phyloP scores from a whole-genome alignment of 2,329 filamentous ascomycete genomes.

The Xylariomycetidae sp. region DNA sequence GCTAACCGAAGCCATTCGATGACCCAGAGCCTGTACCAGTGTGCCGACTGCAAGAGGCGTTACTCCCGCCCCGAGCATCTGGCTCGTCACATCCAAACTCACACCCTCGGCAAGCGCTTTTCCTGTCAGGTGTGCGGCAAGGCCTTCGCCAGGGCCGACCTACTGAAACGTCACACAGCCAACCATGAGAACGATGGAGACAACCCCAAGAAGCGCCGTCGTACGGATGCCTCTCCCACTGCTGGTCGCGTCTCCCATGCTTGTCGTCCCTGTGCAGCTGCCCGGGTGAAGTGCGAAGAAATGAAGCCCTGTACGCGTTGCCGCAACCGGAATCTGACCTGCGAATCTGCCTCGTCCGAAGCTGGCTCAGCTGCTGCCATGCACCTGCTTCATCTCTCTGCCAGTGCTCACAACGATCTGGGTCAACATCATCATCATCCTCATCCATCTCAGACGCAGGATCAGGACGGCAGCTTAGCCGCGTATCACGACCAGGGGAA shows the following conservation, averaged over 20 bases:
- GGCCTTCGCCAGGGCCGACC: slow-evolving; percentile 47
- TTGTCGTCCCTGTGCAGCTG: slow-evolving; percentile 44
- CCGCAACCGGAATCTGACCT: slow-evolving; percentile 38
- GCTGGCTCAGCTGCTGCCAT: slow-evolving; percentile 34
- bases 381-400: slow-evolving; percentile 38
- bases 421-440: slow-evolving; percentile 7
- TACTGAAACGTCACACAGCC: slow-evolving; percentile 45
- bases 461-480: no score
- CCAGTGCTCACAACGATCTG: slow-evolving; percentile 24
- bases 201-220: slow-evolving; percentile 40
- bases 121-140: slow-evolving; percentile 41
- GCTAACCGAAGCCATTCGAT: slow-evolving; percentile 14
- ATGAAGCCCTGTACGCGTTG: slow-evolving; percentile 48
- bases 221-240: slow-evolving; percentile 37
- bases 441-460: slow-evolving; percentile 3
- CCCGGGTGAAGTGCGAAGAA: slow-evolving; percentile 51
- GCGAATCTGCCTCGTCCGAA: slow-evolving; percentile 34
- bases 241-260: slow-evolving; percentile 47
- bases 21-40: slow-evolving; percentile 38
- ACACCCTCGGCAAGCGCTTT: slow-evolving; percentile 21
- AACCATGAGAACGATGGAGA: slow-evolving; percentile 44
- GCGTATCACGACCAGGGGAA: slow-evolving; percentile 16
- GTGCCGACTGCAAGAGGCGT: slow-evolving; percentile 43
- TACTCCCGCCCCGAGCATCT: slow-evolving; percentile 50
- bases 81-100: slow-evolving; percentile 29